Conservation (phyloP, 345 rosid genomes). For the Bruguiera parviflora region DNA sequence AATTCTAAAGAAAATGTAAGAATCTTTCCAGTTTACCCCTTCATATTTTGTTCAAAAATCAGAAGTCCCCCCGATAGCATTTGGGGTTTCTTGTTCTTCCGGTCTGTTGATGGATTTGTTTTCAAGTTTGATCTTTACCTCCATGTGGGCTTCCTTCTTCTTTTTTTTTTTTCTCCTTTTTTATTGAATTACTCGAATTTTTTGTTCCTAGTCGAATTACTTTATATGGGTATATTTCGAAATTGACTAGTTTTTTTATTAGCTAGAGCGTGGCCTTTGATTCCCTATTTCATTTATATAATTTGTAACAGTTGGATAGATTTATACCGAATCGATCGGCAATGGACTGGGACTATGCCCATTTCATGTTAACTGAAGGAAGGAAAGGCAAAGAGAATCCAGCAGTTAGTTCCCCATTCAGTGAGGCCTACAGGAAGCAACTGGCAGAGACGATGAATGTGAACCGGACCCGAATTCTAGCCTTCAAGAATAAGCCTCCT, state of each 20-base stretch:
- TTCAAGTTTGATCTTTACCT: no score
- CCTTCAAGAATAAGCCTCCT: constrained; percentile 69
- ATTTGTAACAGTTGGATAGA: constrained; percentile 49
- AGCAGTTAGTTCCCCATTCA: constrained; percentile 43
- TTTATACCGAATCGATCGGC: constrained; percentile 77
- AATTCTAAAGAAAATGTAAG: constrained; percentile 16
- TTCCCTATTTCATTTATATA: neutral
- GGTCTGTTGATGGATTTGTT: no score
- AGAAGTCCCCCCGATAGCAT: neutral
- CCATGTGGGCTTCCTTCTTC: no score
- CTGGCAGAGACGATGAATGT: constrained; percentile 59
- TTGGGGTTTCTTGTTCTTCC: neutral
- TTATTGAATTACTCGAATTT: no score
- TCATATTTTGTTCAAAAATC: neutral
- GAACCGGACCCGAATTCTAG: constrained; percentile 60
- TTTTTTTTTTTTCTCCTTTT: no score
- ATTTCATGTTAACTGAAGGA: constrained; percentile 52
- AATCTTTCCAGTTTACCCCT: neutral
- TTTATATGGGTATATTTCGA: no score
- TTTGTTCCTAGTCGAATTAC: no score
- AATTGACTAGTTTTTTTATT: neutral
- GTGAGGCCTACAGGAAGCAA: constrained; percentile 58
- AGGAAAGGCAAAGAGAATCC: constrained; percentile 46
- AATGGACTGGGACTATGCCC: constrained; percentile 67
- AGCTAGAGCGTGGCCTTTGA: neutral